A percentile compares a stretch with the other conserved stretches of the same genome.
These are phyloP conservation scores for Setaria italica DNA, from an alignment of 202 grass and related monocot species.

Conservation along the genomic window DNA sequence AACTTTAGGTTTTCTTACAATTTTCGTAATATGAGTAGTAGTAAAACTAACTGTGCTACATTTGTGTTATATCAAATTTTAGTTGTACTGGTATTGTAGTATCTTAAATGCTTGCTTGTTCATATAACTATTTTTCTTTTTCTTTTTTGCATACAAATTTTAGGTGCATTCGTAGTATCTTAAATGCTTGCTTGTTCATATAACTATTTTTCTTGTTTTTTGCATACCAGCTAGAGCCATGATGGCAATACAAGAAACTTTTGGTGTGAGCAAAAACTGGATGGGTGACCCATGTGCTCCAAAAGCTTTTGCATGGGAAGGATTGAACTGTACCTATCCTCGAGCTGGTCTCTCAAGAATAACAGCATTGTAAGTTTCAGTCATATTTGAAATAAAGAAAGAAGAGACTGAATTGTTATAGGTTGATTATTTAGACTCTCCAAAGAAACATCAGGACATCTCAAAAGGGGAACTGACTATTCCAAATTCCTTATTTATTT, in stretches of 20 bases:
- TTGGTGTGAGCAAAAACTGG: conserved; percentile 59
- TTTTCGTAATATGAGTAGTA: background rate
- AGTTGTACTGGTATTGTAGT: background rate
- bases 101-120: background rate
- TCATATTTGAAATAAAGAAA: conserved; percentile 32
- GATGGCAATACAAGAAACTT: conserved; percentile 51
- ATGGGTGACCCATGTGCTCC: conserved; percentile 67
- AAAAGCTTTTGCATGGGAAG: conserved; percentile 51
- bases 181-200: background rate
- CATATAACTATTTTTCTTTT: background rate
- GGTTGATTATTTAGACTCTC: background rate
- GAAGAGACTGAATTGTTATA: background rate
- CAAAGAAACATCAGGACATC: background rate
- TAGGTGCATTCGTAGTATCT: too few species aligned
- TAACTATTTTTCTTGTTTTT: background rate
- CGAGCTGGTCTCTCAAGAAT: conserved; percentile 30
- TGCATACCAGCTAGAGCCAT: conserved; percentile 52
- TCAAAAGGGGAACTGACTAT: conserved; percentile 6
- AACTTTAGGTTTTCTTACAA: background rate
- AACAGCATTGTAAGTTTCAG: conserved; percentile 43
- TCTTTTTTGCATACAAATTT: background rate
- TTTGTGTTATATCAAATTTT: background rate
- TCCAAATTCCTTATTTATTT: background rate
- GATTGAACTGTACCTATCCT: conserved; percentile 55
- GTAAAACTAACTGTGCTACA: background rate